Base-by-base conservation (phyloP, 805 yeast genomes). In the Candida yuanshanica region DNA sequence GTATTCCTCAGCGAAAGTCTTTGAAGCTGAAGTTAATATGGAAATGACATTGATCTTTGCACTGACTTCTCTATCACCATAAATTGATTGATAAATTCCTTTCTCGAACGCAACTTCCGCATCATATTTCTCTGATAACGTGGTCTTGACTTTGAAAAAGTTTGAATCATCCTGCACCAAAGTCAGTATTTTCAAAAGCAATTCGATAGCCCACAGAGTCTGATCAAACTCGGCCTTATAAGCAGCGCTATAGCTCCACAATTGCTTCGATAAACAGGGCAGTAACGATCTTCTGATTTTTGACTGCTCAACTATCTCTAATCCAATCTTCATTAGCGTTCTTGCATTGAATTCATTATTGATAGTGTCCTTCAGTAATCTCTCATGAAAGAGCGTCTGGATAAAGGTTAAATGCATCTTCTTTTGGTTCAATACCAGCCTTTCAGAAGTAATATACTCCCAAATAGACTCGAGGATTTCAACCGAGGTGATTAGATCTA, bases 251-350 rank as follows among this genome's bases (percentile, higher is more conserved):
- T 68, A 80, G 5, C 56, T 49, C 6, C 70, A 64, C 4, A 88
- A 48, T 6, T 65, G 55, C 21, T 58, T 58, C 9, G 83, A 67
- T 10, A 89, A 55, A 1, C 69, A 51, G 0, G 95, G 90, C 20
- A 87, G 60, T 7, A 89, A 62, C 3, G 83, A 70, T 49, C 95
- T 75, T 59, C 95, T 73, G 0, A 85, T 80, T 40, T 56, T 68
- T 0, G 86, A 63, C 35, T 73, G 69, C 1, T 53, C 49, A 22
- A 81, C 63, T 2, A 81, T 66, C 1, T 75, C 69, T 12, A 49
- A 36, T 2, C 75, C 68, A 39, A 77, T 66, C 16, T 41, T 47
- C 21, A 27, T 37, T 16, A 44, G 53, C 0, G 45, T 44, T 7
- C 50, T 54, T 10, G 62, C 54, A 16, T 68, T 48, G 1, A 42